Evolutionary conservation across 1,139 yeast genomes (phyloP), one percentile per base, ranked within the genome.

Genomic region (Suhomyces coccinellae): DNA sequence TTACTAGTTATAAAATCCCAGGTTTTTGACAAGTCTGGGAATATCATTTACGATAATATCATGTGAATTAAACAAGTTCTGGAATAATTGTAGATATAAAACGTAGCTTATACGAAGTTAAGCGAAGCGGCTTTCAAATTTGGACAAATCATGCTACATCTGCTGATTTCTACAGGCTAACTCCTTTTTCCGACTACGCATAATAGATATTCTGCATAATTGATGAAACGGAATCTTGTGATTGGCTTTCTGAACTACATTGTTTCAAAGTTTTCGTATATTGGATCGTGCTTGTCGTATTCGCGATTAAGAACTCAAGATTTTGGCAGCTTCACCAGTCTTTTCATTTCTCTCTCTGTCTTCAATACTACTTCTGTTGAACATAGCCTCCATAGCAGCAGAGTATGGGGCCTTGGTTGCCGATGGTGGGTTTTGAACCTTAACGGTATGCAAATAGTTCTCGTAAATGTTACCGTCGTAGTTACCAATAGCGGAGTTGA

Each of bases 391-490:
- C 38, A 73, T 64, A 32, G 62, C 65, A 33, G 49, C 61, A 39
- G 68, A 62, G 57, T 74, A 73, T 31, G 76, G 75, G 38, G 79
- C 76, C 61, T 73, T 71, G 46, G 13, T 59, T 50, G 22, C 47
- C 44, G 38, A 74, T 73, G 33, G 24, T 20, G 77, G 75, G 54
- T 73, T 71, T 51, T 56, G 57, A 11, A 50, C 50, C 59, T 72
- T 71, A 44, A 73, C 74, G 33, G 61, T 59, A 34, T 58, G 63
- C 58, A 70, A 73, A 63, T 72, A 74, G 59, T 74, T 73, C 53
- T 72, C 77, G 54, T 74, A 74, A 51, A 74, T 60, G 58, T 74
- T 67, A 52, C 79, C 79, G 49, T 73, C 74, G 53, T 65, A 73
- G 42, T 59, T 63, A 50, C 78, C 79, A 50, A 74, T 65, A 42